These are phyloP conservation scores for Nemania diffusa DNA, from an alignment of 2,329 filamentous ascomycete genomes.

Conservation along the genomic window DNA sequence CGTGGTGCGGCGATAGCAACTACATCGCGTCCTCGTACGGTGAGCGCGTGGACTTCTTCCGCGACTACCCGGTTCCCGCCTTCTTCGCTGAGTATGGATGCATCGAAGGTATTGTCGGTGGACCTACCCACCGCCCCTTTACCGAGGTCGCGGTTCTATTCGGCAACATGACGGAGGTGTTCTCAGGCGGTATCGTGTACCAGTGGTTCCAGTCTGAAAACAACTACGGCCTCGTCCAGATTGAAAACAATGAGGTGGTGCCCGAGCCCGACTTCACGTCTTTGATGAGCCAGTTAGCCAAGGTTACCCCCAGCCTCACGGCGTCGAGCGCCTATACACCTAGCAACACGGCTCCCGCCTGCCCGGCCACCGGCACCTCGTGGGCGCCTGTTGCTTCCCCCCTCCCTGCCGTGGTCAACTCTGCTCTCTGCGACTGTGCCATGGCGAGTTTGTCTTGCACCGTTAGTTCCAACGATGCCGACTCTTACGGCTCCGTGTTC, in stretches of 20 bases:
- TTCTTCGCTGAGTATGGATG: conserved; percentile 99
- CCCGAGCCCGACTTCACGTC: conserved; percentile 80
- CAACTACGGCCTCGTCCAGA: conserved; percentile 82
- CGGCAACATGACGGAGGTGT: conserved; percentile 83
- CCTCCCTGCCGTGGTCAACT: conserved; percentile 86
- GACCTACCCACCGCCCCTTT: conserved; percentile 77
- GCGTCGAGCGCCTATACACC: conserved; percentile 75
- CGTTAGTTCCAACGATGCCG: conserved; percentile 64
- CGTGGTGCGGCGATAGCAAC: conserved; percentile 91
- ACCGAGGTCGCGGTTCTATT: conserved; percentile 87
- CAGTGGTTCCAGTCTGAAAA: conserved; percentile 96
- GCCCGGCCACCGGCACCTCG: conserved; percentile 71
- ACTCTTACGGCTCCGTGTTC: conserved; percentile 76
- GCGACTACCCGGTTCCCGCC: conserved; percentile 87
- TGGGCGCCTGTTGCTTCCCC: conserved; percentile 75
- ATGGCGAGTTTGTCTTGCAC: conserved; percentile 76
- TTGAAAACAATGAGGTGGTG: conserved; percentile 67
- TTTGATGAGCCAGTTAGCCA: conserved; percentile 75
- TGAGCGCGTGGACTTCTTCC: conserved; percentile 85
- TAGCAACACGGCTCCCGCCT: conserved; percentile 75
- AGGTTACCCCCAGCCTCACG: conserved; percentile 73
- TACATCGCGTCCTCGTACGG: conserved; percentile 83
- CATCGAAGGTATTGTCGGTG: conserved; percentile 69
- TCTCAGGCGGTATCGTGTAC: conserved; percentile 98
- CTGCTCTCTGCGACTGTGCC: conserved; percentile 87